Conservation (phyloP, 192 early-diverging fungal genomes). For the Mortierella antarctica region DNA sequence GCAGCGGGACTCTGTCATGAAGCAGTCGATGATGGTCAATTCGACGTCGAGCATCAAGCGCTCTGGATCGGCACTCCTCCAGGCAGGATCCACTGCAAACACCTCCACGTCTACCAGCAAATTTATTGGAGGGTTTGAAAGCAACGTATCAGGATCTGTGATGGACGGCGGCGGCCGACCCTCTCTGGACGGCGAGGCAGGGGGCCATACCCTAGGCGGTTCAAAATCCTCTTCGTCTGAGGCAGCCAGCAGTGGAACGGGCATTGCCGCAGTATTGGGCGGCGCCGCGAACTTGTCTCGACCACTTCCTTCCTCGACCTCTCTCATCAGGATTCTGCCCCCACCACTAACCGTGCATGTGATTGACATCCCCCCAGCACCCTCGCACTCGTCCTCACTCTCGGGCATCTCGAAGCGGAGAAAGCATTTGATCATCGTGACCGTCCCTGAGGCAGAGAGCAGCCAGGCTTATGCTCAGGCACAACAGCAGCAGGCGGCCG, state of each 20-base stretch:
- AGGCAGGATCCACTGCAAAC: neutral
- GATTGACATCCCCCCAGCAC: slow-evolving; percentile 47
- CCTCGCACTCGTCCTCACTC: slow-evolving; percentile 52
- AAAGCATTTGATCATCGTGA: slow-evolving; percentile 44
- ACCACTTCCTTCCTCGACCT: slow-evolving; percentile 39
- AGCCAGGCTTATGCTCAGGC: slow-evolving; percentile 21
- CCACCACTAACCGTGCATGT: slow-evolving; percentile 34
- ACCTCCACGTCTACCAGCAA: neutral
- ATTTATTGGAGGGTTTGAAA: slow-evolving; percentile 45
- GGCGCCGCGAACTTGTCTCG: slow-evolving; percentile 26
- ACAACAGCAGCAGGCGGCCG: slow-evolving; percentile 12
- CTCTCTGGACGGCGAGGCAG: slow-evolving; percentile 8
- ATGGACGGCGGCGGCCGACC: neutral
- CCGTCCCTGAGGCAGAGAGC: slow-evolving; percentile 41
- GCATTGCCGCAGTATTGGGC: slow-evolving; percentile 46
- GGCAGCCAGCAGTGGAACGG: slow-evolving; percentile 36
- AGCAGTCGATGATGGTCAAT: slow-evolving; percentile 4
- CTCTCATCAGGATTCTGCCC: slow-evolving; percentile 46
- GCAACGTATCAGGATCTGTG: neutral
- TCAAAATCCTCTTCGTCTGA: slow-evolving; percentile 16
- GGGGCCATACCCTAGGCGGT: neutral
- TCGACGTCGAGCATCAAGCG: slow-evolving; percentile 24
- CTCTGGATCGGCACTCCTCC: slow-evolving; percentile 1
- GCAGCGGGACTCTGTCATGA: slow-evolving; percentile 14
- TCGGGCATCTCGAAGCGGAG: slow-evolving; percentile 37